A percentile compares a stretch with the other conserved stretches of the same genome.
Conservation (phyloP, 2,329 filamentous ascomycete species). For the Didymella sp. region DNA sequence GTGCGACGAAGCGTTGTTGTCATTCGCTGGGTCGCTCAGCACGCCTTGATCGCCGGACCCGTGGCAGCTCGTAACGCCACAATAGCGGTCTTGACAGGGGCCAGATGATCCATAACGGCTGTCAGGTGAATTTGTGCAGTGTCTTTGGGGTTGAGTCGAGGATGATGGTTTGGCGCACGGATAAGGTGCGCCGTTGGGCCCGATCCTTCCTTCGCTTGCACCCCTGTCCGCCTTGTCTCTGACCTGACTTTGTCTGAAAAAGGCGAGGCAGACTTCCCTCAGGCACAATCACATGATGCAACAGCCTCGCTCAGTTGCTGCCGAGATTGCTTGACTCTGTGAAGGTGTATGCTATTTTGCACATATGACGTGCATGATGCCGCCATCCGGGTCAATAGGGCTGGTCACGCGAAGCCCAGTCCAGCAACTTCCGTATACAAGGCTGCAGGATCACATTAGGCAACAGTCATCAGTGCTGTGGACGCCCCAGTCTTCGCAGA, state of each 20-base stretch:
- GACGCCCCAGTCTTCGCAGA: neutral
- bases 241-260: slow-evolving; percentile 1
- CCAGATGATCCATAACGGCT: neutral
- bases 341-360: neutral
- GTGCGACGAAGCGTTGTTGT: neutral
- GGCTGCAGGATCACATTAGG: neutral
- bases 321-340: neutral
- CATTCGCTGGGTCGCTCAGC: slow-evolving; percentile 5
- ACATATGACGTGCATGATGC: neutral
- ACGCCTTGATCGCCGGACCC: slow-evolving; percentile 3
- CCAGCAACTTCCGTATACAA: neutral
- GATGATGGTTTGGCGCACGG: slow-evolving; percentile 7
- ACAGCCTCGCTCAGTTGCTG: slow-evolving; percentile 1
- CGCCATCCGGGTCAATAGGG: neutral
- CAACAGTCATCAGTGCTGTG: neutral
- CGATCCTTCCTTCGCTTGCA: slow-evolving; percentile 9
- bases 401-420: neutral
- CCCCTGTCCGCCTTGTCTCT: slow-evolving; percentile 1
- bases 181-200: slow-evolving; percentile 2
- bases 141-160: slow-evolving; percentile 1
- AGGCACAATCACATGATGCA: slow-evolving; percentile 4
- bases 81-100: neutral
- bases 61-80: slow-evolving; percentile 5
- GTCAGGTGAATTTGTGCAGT: slow-evolving; percentile 7
- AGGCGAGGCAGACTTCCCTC: slow-evolving; percentile 20